Evolutionary conservation across 2,329 filamentous ascomycete species (phyloP), one percentile per base, ranked within the genome.

Genomic region (Seiridium cupressi): DNA sequence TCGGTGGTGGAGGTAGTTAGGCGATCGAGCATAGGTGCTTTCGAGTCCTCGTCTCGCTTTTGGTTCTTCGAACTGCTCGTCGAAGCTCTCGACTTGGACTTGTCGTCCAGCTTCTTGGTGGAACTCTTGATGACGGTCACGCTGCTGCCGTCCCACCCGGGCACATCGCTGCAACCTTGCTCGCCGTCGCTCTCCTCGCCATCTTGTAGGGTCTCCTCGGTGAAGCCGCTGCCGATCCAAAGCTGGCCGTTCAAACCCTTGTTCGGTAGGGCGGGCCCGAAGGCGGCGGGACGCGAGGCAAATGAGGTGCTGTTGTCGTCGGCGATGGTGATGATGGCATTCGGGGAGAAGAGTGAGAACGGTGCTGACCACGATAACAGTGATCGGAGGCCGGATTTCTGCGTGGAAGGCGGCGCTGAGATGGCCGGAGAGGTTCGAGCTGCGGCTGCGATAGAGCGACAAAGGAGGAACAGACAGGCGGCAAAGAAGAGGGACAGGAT

Each of bases 221-320:
- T 89, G 73, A 98, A 97, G 31, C 93, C 93, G 69, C 89, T 94
- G 4, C 94, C 94, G 59, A 97, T 90, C 94, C 94, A 98, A 56
- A 99, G 79, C 72, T 93, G 90, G 13, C 93, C 93, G 70, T 91
- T 96, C 64, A 98, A 77, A 34, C 95, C 94, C 60, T 84, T 86
- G 10, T 81, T 74, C 0, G 91, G 91, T 44, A 99, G 79, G 44
- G 85, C 78, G 4, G 95, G 92, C 0, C 95, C 95, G 77, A 98
- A 99, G 44, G 92, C 93, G 57, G 95, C 95, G 61, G 95, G 95
- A 54, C 95, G 85, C 48, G 95, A 93, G 59, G 96, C 83, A 77
- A 99, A 99, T 67, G 96, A 96, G 10, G 95, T 99, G 66, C 92
- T 97, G 76, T 99, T 99, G 76, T 99, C 95, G 75, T 98, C 93